Evolutionary conservation across 2,329 filamentous ascomycete species (phyloP).

Genomic region (Apiospora pterosperma): DNA sequence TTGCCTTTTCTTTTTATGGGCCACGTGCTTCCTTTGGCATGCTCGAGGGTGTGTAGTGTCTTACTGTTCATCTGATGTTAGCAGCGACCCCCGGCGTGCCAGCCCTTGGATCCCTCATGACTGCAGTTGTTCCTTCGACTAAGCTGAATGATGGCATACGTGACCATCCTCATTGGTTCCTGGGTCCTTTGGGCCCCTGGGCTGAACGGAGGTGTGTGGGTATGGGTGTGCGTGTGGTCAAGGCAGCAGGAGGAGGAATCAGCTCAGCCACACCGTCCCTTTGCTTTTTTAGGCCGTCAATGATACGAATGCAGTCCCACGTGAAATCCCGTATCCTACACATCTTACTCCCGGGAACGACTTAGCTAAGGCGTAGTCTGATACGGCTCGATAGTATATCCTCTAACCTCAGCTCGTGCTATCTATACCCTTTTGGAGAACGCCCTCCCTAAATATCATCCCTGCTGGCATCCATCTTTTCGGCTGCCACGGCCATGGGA

Average conservation of each 20-base stretch:
- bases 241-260: neutral
- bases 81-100: neutral
- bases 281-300: neutral
- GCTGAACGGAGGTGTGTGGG: neutral
- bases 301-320: neutral
- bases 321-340: neutral
- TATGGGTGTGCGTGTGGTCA: neutral
- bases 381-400: neutral
- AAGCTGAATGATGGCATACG: neutral
- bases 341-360: neutral
- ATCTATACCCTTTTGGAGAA: neutral
- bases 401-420: neutral
- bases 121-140: neutral
- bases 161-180: neutral
- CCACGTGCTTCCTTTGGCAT: neutral
- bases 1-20: neutral
- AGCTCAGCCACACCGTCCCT: neutral
- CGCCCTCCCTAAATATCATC: neutral
- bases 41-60: neutral
- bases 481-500: neutral
- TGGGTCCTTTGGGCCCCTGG: neutral
- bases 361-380: neutral
- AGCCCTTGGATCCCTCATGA: neutral
- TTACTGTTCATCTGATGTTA: constrained; percentile 1
- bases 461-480: neutral